Base-by-base conservation (phyloP, 164 flowering plant genomes). In the Taxillus chinensis region DNA sequence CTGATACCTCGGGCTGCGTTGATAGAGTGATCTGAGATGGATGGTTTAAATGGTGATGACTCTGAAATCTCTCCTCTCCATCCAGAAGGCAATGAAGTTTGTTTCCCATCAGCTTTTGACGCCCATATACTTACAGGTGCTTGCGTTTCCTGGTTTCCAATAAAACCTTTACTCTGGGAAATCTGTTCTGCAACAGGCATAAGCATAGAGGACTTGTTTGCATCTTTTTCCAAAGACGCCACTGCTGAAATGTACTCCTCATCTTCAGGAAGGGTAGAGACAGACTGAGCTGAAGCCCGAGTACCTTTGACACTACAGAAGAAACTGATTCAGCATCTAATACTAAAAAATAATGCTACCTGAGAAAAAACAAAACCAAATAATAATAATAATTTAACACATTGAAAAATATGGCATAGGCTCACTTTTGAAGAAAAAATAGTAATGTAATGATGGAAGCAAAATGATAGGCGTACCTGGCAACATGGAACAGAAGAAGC, bases 401-500 rank as follows among this genome's bases (percentile, higher is more conserved):
- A 17, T 8, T 17, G 3, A 59, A 27, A 38, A n/a, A 15, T 41
- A 64, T 37, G 39, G 59, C 37, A 41, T 11, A 41, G 60, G 64
- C 39, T 8, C 12, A 38, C 63, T 61, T 38, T 8, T 54, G 17
- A 8, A 61, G 8, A 7, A 48, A 61, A 51, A n/a, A 42, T 3
- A 55, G 39, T 2, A 46, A 17, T 13, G 37, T 39, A 38, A 15
- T 16, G 46, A 57, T 57, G 60, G 13, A 8, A 2, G 13, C 13
- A 2, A 57, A 39, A 45, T 16, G 41, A 57, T 6, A 41, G 8
- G 16, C 59, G 5, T 78, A 93, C 99, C 95, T 79, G 48, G 93
- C 86, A 70, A 89, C 75, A 71, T 84, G 78, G 73, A 79, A 90
- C 83, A 91, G 70, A 27, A 73, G 46, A 66, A 93, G 84, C 73